phyloP scores from a whole-genome alignment of 306 rosid species.

The Elaeagnus macrophylla region DNA sequence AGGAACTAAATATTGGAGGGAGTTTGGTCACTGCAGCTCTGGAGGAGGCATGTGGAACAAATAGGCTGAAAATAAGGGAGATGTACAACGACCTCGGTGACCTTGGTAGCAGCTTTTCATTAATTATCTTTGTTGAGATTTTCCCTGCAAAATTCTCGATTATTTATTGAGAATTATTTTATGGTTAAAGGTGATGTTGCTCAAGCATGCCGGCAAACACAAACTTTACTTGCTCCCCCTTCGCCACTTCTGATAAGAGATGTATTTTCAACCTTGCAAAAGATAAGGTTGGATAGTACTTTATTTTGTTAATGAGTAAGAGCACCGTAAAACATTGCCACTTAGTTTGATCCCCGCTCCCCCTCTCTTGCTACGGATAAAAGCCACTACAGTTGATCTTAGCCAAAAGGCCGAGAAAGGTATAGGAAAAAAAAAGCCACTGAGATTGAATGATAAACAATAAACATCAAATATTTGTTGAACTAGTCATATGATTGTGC shows the following conservation, averaged over 20 bases:
- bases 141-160: conserved; percentile 14
- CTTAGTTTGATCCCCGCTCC: too few relatives aligned
- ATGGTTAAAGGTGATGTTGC: conserved; percentile 86
- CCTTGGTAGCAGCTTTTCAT: conserved; percentile 50
- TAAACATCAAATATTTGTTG: too few relatives aligned
- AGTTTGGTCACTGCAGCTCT: conserved; percentile 75
- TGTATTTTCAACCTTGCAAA: conserved; percentile 56
- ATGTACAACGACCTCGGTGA: conserved; percentile 87
- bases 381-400: too few relatives aligned
- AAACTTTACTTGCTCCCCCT: conserved; percentile 76
- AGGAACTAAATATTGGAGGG: conserved; percentile 89
- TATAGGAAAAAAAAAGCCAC: too few relatives aligned
- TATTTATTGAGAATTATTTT: conserved; percentile 22
- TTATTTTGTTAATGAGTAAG: too few relatives aligned
- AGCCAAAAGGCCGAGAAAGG: too few relatives aligned
- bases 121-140: conserved; percentile 16
- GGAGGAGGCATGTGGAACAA: conserved; percentile 83
- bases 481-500: too few relatives aligned
- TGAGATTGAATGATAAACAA: too few relatives aligned
- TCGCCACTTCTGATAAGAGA: conserved; percentile 67
- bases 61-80: conserved; percentile 57
- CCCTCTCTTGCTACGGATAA: too few relatives aligned
- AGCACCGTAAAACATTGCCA: too few relatives aligned
- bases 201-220: conserved; percentile 84
- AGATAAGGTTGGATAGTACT: conserved; percentile 47